Evolutionary conservation across 1,284 basidiomycete species (phyloP), one percentile per base, ranked within the genome.

Genomic region (Marasmius tenuissimus): DNA sequence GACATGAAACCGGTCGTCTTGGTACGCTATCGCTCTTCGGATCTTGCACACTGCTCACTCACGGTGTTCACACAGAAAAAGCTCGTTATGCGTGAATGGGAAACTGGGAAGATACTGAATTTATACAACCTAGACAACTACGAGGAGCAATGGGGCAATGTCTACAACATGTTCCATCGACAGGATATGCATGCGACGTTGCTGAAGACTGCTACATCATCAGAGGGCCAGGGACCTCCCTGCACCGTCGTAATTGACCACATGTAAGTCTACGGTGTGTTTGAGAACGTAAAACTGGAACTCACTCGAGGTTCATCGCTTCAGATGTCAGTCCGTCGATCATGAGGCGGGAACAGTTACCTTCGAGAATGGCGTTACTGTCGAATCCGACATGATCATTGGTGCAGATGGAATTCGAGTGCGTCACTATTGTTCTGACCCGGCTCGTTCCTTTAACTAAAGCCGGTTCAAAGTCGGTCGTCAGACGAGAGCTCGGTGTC

Each of bases 371-470:
- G 77, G 77, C 12, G 68, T 68, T 50, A 67, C 68, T 1, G 59
- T 75, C 39, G 64, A 67, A 5, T 73, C 72, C 47, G 76, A 79
- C 67, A 61, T 80, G 14, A 73, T 79, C 52, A 65, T 80, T 22
- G 78, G 52, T 39, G 76, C 76, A 16, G 78, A 79, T 59, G 78
- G 78, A 50, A 75, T 80, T 52, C 75, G 69, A 53, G 71, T 73
- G 60, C 11, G 69, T 62, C 16, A 45, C 2, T 39, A 58, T 54
- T 52, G 22, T 38, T n/a, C 39, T 37, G 20, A 27, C 16, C 11
- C 53, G 6, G 11, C 57, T 18, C 27, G n/a, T 57, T 16, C n/a
- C 38, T 47, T 16, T 8, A 5, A 47, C 45, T 47, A 2, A 47
- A 22, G 22, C 51, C 47, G 11, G 12, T 40, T 45, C 37, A 18